phyloP scores from a whole-genome alignment of 129 eudicot species.

The Artemisia argyi region DNA sequence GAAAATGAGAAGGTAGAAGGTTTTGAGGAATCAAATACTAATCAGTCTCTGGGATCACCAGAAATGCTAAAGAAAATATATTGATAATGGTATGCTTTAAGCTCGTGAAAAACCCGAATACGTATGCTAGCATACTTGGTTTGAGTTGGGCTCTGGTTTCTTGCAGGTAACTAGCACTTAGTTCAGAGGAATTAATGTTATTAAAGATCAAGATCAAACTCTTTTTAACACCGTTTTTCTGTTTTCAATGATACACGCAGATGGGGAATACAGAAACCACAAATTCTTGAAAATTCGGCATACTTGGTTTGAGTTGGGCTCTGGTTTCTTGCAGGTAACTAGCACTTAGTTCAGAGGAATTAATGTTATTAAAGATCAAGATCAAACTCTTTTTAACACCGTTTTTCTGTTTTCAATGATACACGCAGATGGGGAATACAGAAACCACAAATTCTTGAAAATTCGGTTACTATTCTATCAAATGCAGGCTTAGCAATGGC shows the following conservation, averaged over 20 bases:
- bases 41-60: slow-evolving; percentile 27
- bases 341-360: too few relatives aligned
- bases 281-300: slow-evolving; percentile 53
- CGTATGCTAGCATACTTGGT: slow-evolving; percentile 52
- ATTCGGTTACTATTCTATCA: slow-evolving; percentile 55
- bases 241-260: slow-evolving; percentile 22
- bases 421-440: slow-evolving; percentile 48
- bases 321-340: too few relatives aligned
- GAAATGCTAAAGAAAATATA: slow-evolving; percentile 31
- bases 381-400: too few relatives aligned
- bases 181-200: neutral
- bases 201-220: slow-evolving; percentile 3
- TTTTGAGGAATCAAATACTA: slow-evolving; percentile 19
- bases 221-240: slow-evolving; percentile 1
- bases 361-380: too few relatives aligned
- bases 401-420: slow-evolving; percentile 7
- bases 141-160: slow-evolving; percentile 57
- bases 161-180: slow-evolving; percentile 37
- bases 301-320: too few relatives aligned
- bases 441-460: slow-evolving; percentile 56
- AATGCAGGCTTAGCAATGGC: slow-evolving; percentile 74
- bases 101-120: slow-evolving; percentile 55
- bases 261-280: slow-evolving; percentile 60
- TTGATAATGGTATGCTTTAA: slow-evolving; percentile 57
- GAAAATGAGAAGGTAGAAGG: slow-evolving; percentile 28